These are phyloP conservation scores for Corylus heterophylla DNA, from an alignment of 306 rosid species.

Conservation along the genomic window DNA sequence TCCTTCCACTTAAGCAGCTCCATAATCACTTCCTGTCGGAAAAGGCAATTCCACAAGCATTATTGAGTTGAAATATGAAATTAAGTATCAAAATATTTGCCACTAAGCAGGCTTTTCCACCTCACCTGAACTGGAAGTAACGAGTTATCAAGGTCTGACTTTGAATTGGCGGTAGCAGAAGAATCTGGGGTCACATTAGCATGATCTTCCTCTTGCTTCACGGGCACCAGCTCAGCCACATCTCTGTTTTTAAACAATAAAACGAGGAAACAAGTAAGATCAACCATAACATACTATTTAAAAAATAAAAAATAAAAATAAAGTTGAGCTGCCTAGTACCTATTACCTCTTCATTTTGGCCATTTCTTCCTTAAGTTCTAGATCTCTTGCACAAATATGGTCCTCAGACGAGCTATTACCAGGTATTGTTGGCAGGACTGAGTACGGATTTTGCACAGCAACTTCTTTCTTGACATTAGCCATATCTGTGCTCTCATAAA, in stretches of 20 bases:
- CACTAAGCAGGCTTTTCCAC: conserved; percentile 6
- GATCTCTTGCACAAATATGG: conserved; percentile 26
- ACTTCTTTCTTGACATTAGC: conserved; percentile 45
- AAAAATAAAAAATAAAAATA: not conserved
- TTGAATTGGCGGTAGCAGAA: conserved; percentile 64
- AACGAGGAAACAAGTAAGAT: conserved; percentile 26
- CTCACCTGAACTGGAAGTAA: conserved; percentile 67
- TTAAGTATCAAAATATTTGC: not conserved
- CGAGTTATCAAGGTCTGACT: conserved; percentile 59
- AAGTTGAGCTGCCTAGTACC: not conserved
- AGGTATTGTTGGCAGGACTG: conserved; percentile 31
- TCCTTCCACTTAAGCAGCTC: conserved; percentile 83
- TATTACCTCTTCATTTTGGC: conserved; percentile 54
- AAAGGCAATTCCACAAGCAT: conserved; percentile 14
- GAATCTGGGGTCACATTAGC: conserved; percentile 74
- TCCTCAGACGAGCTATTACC: conserved; percentile 25
- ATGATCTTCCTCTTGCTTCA: conserved; percentile 50
- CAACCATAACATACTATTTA: not conserved
- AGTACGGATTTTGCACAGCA: conserved; percentile 40
- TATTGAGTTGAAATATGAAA: not conserved
- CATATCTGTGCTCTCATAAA: conserved; percentile 57
- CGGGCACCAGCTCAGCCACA: conserved; percentile 38
- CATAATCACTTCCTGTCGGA: conserved; percentile 66
- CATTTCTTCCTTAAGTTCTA: conserved; percentile 42
- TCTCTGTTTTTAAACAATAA: conserved; percentile 40